A percentile compares a stretch with the other conserved stretches of the same genome.
phyloP scores from a whole-genome alignment of 2,329 filamentous ascomycete species.

The Talaromyces sp. region DNA sequence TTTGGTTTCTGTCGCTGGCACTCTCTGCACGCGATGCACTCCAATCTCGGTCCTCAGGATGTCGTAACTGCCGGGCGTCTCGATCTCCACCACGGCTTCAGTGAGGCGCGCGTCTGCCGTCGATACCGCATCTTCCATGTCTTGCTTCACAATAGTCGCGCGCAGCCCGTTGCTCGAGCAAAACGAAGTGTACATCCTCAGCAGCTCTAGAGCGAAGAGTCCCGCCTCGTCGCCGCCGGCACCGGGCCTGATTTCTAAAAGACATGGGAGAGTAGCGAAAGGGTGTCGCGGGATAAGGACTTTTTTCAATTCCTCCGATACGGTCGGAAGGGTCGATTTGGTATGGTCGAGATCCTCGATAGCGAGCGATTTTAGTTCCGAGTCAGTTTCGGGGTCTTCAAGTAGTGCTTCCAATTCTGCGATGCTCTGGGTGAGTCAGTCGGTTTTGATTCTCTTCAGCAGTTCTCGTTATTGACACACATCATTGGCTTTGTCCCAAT shows the following conservation, averaged over 20 bases:
- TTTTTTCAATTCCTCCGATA: constrained; percentile 66
- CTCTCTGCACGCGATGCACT: constrained; percentile 90
- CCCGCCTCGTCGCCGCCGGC: constrained; percentile 88
- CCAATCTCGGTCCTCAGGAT: constrained; percentile 81
- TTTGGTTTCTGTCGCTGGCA: constrained; percentile 85
- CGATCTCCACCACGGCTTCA: constrained; percentile 84
- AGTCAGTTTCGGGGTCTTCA: constrained; percentile 58
- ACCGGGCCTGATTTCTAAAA: constrained; percentile 87
- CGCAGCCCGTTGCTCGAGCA: constrained; percentile 67
- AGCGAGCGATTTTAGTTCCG: constrained; percentile 57
- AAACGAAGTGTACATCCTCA: constrained; percentile 84
- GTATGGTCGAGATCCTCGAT: constrained; percentile 68
- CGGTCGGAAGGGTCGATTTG: constrained; percentile 54
- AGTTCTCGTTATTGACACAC: constrained; percentile 28
- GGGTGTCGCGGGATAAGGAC: constrained; percentile 83
- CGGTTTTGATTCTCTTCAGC: neutral
- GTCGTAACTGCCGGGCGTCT: constrained; percentile 72
- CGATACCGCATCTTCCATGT: constrained; percentile 58
- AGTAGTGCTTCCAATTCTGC: constrained; percentile 72
- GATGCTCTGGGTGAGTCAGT: constrained; percentile 41
- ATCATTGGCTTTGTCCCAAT: constrained; percentile 57
- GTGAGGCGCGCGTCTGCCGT: constrained; percentile 65
- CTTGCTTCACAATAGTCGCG: constrained; percentile 70
- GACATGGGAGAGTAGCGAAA: constrained; percentile 82
- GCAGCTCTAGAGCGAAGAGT: constrained; percentile 80